Percentiles rank a stretch among this genome's conserved stretches.
phyloP scores from a whole-genome alignment of 2,329 filamentous ascomycete genomes.

The Fusarium floridanum region DNA sequence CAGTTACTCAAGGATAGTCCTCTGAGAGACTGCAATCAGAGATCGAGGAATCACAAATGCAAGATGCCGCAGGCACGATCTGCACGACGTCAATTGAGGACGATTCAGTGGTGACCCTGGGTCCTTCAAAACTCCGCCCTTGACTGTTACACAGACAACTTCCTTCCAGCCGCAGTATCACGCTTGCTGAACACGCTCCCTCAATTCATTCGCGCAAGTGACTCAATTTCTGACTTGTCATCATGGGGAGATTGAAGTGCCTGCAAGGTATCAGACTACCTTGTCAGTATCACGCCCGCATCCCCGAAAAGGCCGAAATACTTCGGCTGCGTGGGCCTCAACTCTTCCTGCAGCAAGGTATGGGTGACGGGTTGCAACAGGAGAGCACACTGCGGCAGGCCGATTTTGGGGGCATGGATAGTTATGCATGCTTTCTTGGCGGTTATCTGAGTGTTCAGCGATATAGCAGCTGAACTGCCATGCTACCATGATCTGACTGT shows the following conservation, averaged over 20 bases:
- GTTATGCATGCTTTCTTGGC: conserved; percentile 1
- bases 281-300: not conserved
- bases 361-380: conserved; percentile 3
- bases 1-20: conserved; percentile 13
- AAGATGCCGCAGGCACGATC: conserved; percentile 36
- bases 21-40: not conserved
- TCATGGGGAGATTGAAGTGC: not conserved
- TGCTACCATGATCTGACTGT: conserved; percentile 7
- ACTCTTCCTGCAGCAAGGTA: conserved; percentile 2
- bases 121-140: not conserved
- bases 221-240: conserved; percentile 8
- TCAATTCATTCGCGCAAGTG: not conserved
- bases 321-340: conserved; percentile 13
- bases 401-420: not conserved
- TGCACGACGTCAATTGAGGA: conserved; percentile 26
- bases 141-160: conserved; percentile 1
- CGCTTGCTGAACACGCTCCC: not conserved
- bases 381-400: not conserved
- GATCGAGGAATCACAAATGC: conserved; percentile 32
- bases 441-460: not conserved
- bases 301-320: conserved; percentile 10
- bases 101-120: conserved; percentile 6
- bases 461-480: not conserved
- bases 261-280: conserved; percentile 9
- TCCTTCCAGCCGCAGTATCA: not conserved